Evolutionary conservation across 345 rosid genomes (phyloP).

Genomic region (Triadica sebifera): DNA sequence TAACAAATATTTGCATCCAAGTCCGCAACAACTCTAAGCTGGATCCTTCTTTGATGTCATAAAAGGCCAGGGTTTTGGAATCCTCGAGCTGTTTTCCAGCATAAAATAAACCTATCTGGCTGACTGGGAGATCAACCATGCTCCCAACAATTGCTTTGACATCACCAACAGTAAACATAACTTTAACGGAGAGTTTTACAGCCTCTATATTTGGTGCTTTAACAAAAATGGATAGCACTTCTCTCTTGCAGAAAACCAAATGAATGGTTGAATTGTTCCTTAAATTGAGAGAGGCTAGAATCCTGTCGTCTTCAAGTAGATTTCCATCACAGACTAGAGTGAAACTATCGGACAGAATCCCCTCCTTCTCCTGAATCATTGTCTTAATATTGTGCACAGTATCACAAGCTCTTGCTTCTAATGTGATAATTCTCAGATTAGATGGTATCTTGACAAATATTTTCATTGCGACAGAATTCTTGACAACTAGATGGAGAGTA

Average conservation of each 20-base stretch:
- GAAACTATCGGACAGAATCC: conserved; percentile 25
- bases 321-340: conserved; percentile 29
- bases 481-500: conserved; percentile 24
- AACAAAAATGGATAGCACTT: conserved; percentile 26
- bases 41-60: conserved; percentile 28
- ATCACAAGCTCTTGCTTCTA: conserved; percentile 25
- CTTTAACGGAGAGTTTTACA: conserved; percentile 25
- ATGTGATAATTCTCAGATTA: conserved; percentile 7
- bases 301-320: conserved; percentile 28
- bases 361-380: conserved; percentile 25
- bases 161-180: conserved; percentile 20
- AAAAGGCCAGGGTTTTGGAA: conserved; percentile 34
- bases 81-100: conserved; percentile 30
- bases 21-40: conserved; percentile 18
- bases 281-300: conserved; percentile 27
- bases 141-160: conserved; percentile 33
- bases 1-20: conserved; percentile 31
- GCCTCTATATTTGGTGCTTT: conserved; percentile 17
- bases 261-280: conserved; percentile 22
- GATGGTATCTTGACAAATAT: conserved; percentile 25
- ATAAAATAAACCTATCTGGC: conserved; percentile 9
- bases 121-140: conserved; percentile 1
- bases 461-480: conserved; percentile 1
- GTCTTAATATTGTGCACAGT: conserved; percentile 28
- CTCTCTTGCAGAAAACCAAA: conserved; percentile 26